Percentiles rank a stretch among this genome's conserved stretches.
These are phyloP conservation scores for Stenogyne calaminthoides DNA, from an alignment of 305 asterid genomes.

Conservation along the genomic window DNA sequence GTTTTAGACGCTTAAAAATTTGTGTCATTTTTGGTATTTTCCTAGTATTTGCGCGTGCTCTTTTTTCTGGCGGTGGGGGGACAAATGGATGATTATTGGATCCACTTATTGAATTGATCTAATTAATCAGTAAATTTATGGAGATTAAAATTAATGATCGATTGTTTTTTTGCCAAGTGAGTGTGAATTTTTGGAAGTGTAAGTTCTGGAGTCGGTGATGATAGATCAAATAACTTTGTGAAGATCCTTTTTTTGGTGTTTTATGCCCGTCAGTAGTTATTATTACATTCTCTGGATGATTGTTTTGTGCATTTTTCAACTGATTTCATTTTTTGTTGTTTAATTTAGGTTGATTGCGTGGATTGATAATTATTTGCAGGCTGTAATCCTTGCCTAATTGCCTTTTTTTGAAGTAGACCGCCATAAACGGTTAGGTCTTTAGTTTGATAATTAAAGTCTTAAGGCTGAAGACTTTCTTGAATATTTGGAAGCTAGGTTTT, in stretches of 20 bases:
- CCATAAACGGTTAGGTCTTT: background rate
- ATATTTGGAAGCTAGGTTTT: background rate
- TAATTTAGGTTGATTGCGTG: background rate
- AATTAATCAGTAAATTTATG: slow-evolving; percentile 10
- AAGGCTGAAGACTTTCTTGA: background rate
- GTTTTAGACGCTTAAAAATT: background rate
- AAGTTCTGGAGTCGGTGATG: background rate
- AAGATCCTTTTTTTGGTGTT: background rate
- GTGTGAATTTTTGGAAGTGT: slow-evolving; percentile 21
- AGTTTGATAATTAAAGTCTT: background rate
- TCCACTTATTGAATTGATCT: slow-evolving; percentile 29
- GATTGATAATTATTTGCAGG: background rate
- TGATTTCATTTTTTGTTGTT: background rate
- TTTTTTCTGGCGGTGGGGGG: background rate
- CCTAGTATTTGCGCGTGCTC: background rate
- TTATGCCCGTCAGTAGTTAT: background rate
- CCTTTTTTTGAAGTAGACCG: background rate
- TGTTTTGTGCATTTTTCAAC: background rate
- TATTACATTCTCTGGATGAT: slow-evolving; percentile 1
- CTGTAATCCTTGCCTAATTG: background rate
- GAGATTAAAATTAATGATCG: slow-evolving; percentile 21
- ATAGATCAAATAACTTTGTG: slow-evolving; percentile 22
- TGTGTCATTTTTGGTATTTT: background rate
- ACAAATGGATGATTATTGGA: slow-evolving; percentile 18
- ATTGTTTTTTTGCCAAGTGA: background rate